Evolutionary conservation across 306 rosid genomes (phyloP).

Genomic region (Cicer chorassanicum): DNA sequence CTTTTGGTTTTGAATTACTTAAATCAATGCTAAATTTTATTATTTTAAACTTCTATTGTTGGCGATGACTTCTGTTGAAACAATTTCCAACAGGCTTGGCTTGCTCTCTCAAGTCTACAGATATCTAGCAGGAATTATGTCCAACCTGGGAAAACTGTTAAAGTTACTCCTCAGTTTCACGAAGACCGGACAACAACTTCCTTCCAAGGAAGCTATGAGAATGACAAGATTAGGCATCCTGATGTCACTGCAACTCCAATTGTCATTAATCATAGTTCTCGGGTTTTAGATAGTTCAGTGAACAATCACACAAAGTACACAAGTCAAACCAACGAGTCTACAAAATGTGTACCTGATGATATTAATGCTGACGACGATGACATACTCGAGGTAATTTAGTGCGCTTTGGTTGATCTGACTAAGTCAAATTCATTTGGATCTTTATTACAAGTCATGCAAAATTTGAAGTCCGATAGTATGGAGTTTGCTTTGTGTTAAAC

Average conservation of each 20-base stretch:
- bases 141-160: conserved; percentile 68
- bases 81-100: conserved; percentile 72
- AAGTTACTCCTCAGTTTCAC: conserved; percentile 44
- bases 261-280: conserved; percentile 51
- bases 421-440: conserved; percentile 35
- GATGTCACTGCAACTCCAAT: conserved; percentile 53
- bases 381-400: conserved; percentile 71
- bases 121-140: conserved; percentile 61
- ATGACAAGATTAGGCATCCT: conserved; percentile 38
- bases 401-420: conserved; percentile 36
- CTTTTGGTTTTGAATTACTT: conserved; percentile 26
- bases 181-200: conserved; percentile 47
- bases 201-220: conserved; percentile 45
- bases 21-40: conserved; percentile 1
- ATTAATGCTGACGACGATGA: conserved; percentile 67
- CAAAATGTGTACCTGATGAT: conserved; percentile 45
- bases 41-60: conserved; percentile 24
- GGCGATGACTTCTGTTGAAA: conserved; percentile 38
- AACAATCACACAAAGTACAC: conserved; percentile 44
- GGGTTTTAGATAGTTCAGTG: conserved; percentile 48
- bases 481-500: conserved; percentile 21
- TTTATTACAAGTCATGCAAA: conserved; percentile 23
- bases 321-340: conserved; percentile 49
- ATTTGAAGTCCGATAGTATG: conserved; percentile 15
- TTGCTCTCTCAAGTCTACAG: conserved; percentile 67